phyloP scores from a whole-genome alignment of 306 rosid genomes.

The Acacia confusa region DNA sequence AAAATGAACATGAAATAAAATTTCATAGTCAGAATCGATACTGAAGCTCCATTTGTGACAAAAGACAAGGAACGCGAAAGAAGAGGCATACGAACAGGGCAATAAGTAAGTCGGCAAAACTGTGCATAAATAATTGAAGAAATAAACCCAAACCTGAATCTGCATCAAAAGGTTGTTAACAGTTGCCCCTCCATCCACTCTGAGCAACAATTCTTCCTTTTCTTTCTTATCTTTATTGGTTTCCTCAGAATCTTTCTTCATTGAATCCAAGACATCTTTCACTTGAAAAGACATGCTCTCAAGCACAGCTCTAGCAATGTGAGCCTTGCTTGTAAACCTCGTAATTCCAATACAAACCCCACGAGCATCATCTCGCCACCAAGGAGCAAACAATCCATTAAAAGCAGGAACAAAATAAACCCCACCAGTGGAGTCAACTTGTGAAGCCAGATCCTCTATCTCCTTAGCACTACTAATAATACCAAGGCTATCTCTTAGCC shows the following conservation, averaged over 20 bases:
- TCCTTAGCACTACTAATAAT: constrained; percentile 65
- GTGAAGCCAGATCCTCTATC: constrained; percentile 66
- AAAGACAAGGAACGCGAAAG: neutral
- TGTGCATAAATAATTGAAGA: constrained; percentile 1
- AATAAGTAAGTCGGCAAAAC: neutral
- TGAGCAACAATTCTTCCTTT: constrained; percentile 54
- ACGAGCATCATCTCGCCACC: constrained; percentile 99
- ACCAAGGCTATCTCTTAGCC: constrained; percentile 94
- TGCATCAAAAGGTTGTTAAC: constrained; percentile 84
- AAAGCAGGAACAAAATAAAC: constrained; percentile 96
- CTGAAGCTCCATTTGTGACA: neutral
- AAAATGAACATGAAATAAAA: neutral
- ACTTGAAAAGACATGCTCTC: constrained; percentile 95
- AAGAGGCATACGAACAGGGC: neutral
- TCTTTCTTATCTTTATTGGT: constrained; percentile 26
- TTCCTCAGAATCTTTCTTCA: constrained; percentile 71
- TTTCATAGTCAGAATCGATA: neutral
- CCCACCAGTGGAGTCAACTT: constrained; percentile 72
- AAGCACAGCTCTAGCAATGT: constrained; percentile 88
- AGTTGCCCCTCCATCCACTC: constrained; percentile 97
- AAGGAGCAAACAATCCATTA: constrained; percentile 91
- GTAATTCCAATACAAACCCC: constrained; percentile 89
- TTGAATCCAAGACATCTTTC: constrained; percentile 82
- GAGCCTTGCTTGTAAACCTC: constrained; percentile 80
- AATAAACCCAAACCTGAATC: constrained; percentile 71